Evolutionary conservation across 495 filamentous ascomycete genomes (phyloP).

Genomic region (Lindgomyces ingoldianus): DNA sequence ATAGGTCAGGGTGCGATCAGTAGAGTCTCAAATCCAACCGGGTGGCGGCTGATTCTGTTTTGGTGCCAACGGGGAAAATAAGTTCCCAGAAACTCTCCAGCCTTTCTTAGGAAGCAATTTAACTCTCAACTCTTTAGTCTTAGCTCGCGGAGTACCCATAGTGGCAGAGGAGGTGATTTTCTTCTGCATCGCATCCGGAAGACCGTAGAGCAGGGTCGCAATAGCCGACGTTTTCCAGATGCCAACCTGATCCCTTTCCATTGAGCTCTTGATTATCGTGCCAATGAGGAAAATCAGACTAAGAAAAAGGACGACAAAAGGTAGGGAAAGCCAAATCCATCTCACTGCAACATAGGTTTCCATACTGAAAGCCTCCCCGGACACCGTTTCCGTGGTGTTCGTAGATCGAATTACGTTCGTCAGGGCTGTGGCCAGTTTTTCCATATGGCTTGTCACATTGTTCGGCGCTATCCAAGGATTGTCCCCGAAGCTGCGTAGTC

Average conservation of each 20-base stretch:
- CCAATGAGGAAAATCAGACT: constrained; percentile 30
- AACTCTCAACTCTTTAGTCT: constrained; percentile 27
- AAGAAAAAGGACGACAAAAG: constrained; percentile 16
- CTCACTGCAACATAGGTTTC: constrained; percentile 23
- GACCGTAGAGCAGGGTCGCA: constrained; percentile 31
- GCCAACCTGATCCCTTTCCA: constrained; percentile 27
- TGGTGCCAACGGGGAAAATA: constrained; percentile 11
- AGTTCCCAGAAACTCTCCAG: constrained; percentile 27
- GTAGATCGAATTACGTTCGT: constrained; percentile 27
- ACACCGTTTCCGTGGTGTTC: neutral
- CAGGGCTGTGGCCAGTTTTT: constrained; percentile 16
- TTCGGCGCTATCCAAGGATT: constrained; percentile 23
- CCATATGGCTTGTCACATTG: constrained; percentile 25
- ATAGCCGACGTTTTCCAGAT: constrained; percentile 38
- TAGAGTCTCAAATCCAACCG: constrained; percentile 6
- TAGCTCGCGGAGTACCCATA: constrained; percentile 16
- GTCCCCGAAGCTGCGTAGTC: neutral
- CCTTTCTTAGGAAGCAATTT: constrained; percentile 22
- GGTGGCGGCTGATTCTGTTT: constrained; percentile 9
- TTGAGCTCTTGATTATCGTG: constrained; percentile 24
- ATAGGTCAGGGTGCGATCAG: neutral
- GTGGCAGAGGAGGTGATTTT: constrained; percentile 25
- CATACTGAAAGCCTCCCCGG: constrained; percentile 15
- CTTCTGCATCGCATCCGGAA: constrained; percentile 28
- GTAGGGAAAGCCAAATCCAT: constrained; percentile 30